Base-by-base conservation (phyloP, 805 yeast genomes). In the Wickerhamomyces bisporus region DNA sequence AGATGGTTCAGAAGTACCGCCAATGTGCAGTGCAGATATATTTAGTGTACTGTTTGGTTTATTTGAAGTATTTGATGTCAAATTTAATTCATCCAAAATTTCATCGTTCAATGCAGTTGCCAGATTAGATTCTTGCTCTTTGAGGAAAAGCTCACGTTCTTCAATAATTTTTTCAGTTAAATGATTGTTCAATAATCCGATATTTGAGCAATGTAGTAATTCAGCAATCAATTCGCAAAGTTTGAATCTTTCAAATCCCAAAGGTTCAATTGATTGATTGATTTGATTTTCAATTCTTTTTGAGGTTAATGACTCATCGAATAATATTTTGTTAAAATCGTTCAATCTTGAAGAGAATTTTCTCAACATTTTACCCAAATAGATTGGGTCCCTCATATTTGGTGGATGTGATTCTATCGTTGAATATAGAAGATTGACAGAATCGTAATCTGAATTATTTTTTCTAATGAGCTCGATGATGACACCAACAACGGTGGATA, bases 171-270 rank as follows among this genome's bases (percentile, higher is more conserved):
- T 66, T 53, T 86, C 80, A 36, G 89, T 89, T 27, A 72, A 68
- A 25, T 74, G 76, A 43, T 89, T 89, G 58, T 91, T 93, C 41
- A 93, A 71, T 21, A 93, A 68, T 3, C 85, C 86, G 95, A 93
- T 93, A 61, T 93, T 93, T 10, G 96, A 87, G 57, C 98, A 93
- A 62, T 93, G 98, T 36, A 93, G 68, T 32, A 93, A 69, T 56
- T 93, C 98, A 0, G 98, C 98, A 31, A 91, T 80, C 30, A 93
- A 70, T 63, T 93, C 98, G 50, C 96, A 84, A 15, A 93, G 75
- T 53, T 91, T 86, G 64, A 93, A 93, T 48, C 95, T 73, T 52
- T 93, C 96, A 60, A 93, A 86, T 2, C 98, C 98, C 20, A 93
- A 65, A 1, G 93, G 89, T 55, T 83, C 86, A 43, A 85, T 79